Percentiles rank a stretch among this genome's conserved stretches.
These are phyloP conservation scores for Pleurotus ostreatus DNA, from an alignment of 768 basidiomycete species.

Conservation along the genomic window DNA sequence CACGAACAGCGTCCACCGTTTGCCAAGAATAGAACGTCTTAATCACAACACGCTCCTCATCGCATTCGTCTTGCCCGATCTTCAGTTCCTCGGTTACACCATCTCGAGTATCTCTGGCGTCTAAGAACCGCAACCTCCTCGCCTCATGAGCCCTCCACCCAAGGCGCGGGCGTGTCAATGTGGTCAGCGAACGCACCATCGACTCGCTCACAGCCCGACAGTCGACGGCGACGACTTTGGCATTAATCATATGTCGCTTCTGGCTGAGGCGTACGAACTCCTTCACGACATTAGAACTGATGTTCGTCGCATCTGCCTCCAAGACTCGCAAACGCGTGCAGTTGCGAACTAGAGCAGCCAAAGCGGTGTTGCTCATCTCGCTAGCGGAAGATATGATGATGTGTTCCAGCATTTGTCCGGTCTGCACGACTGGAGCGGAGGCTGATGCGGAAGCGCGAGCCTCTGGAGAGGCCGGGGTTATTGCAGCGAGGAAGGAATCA, in stretches of 20 bases:
- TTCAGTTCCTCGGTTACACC: slow-evolving; percentile 57
- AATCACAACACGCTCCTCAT: slow-evolving; percentile 63
- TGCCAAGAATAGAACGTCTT: slow-evolving; percentile 89
- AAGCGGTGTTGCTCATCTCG: slow-evolving; percentile 60
- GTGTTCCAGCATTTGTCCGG: slow-evolving; percentile 70
- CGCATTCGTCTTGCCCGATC: slow-evolving; percentile 79
- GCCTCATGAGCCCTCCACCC: slow-evolving; percentile 79
- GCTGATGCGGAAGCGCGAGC: neutral
- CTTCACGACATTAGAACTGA: slow-evolving; percentile 54
- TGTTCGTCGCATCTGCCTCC: slow-evolving; percentile 79
- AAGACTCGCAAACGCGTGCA: slow-evolving; percentile 63
- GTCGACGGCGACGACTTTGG: slow-evolving; percentile 68
- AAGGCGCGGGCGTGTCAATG: slow-evolving; percentile 57
- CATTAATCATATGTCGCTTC: slow-evolving; percentile 42
- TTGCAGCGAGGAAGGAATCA: slow-evolving; percentile 60
- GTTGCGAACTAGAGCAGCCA: slow-evolving; percentile 57
- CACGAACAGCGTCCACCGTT: slow-evolving; percentile 73
- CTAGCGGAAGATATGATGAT: slow-evolving; percentile 65
- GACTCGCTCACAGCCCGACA: slow-evolving; percentile 67
- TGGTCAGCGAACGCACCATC: slow-evolving; percentile 56
- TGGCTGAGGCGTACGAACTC: slow-evolving; percentile 62
- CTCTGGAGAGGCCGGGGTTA: slow-evolving; percentile 46
- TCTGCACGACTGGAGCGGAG: slow-evolving; percentile 25
- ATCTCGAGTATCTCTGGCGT: slow-evolving; percentile 67
- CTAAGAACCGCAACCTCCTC: slow-evolving; percentile 64